Evolutionary conservation across 257 asterid species (phyloP).

Genomic region (Petrea volubilis): DNA sequence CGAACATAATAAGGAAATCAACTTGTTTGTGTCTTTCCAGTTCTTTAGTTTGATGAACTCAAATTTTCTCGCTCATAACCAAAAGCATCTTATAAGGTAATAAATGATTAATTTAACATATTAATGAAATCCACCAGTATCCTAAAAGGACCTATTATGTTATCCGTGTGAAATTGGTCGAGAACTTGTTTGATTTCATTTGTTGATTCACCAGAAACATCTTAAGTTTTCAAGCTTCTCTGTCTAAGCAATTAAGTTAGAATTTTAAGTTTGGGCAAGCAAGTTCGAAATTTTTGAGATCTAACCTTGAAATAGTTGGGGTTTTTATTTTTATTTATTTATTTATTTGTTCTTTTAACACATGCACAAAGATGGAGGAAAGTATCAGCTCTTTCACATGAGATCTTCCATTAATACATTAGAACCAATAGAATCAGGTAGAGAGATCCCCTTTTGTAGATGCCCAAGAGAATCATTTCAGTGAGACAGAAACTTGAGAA

Average conservation of each 20-base stretch:
- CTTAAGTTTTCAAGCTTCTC: background rate
- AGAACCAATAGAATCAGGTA: conserved; percentile 9
- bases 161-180: background rate
- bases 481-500: background rate
- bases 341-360: background rate
- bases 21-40: too few relatives aligned
- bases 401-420: conserved; percentile 2
- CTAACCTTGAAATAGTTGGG: background rate
- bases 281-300: too few relatives aligned
- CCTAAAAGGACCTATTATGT: too few relatives aligned
- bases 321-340: too few relatives aligned
- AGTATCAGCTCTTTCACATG: conserved; percentile 14
- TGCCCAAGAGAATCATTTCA: background rate
- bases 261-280: background rate
- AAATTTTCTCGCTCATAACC: too few relatives aligned
- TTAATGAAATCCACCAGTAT: background rate
- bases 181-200: background rate
- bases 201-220: background rate
- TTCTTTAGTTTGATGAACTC: background rate
- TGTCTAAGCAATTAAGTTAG: background rate
- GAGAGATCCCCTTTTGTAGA: background rate
- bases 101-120: background rate
- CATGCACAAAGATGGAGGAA: background rate
- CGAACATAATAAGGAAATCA: background rate
- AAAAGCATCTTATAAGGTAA: background rate